Base-by-base conservation (phyloP, 495 filamentous ascomycete genomes). In the Cladorrhinum samala region DNA sequence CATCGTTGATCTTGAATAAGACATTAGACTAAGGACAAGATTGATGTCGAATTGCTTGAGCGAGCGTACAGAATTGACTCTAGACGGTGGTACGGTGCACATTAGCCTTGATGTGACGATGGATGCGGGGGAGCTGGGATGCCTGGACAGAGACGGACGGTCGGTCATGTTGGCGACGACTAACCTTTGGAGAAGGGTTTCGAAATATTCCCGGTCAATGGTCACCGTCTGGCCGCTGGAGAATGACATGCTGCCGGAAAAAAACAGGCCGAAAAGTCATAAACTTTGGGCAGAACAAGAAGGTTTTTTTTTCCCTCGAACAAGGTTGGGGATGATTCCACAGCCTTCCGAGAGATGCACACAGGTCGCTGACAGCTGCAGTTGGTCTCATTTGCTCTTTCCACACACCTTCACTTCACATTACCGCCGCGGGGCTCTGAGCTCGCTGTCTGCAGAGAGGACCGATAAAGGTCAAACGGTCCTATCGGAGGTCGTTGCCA, bases 111-210 rank as follows among this genome's bases (percentile, higher is more conserved):
- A 33, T 5, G 27, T 33, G 27, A 5, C 27, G 27, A 33, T 33
- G 27, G n/a, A n/a, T n/a, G n/a, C n/a, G n/a, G n/a, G n/a, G 27
- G 27, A 33, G 27, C 39, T 44, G 14, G 24, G 33, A 51, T n/a
- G n/a, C n/a, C n/a, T n/a, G n/a, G n/a, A n/a, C n/a, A n/a, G n/a
- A n/a, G n/a, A n/a, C n/a, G n/a, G n/a, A n/a, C n/a, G n/a, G n/a
- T n/a, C n/a, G n/a, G n/a, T n/a, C n/a, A n/a, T n/a, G n/a, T n/a
- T n/a, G n/a, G n/a, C n/a, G n/a, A n/a, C n/a, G 16, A 53, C 69
- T 62, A 57, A 77, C 79, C 76, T 74, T 55, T 75, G 74, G 16
- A 81, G 46, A 38, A 81, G 62, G 45, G 72, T 72, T 55, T 81
- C 74, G 47, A 78, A 77, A 65, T 82, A 77, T 8, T 59, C 67